Conservation (phyloP, 257 asterid species). For the Lavandula angustifolia region DNA sequence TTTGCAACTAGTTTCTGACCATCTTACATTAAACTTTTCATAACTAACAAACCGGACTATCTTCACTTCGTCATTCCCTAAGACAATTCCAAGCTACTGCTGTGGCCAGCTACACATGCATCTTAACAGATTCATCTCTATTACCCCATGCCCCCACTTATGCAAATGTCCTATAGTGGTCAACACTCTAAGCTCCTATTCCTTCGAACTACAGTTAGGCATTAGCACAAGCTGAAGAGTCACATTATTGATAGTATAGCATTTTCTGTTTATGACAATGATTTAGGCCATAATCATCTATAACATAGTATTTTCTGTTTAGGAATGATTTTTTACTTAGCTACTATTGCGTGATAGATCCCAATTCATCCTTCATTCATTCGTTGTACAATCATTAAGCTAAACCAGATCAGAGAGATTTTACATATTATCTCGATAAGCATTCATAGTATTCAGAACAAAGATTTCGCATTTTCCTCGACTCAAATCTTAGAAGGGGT, state of each 20-base stretch:
- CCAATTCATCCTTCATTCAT: background rate
- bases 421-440: background rate
- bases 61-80: background rate
- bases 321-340: no score
- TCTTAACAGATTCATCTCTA: background rate
- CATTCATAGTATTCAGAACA: background rate
- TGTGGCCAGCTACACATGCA: background rate
- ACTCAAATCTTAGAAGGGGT: slow-evolving; percentile 4
- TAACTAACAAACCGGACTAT: background rate
- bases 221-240: background rate
- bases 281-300: no score
- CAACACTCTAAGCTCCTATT: background rate
- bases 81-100: background rate
- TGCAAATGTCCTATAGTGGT: background rate
- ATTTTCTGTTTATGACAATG: no score
- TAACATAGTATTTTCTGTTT: no score
- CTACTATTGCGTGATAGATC: background rate
- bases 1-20: background rate
- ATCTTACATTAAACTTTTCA: background rate
- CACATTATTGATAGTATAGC: no score
- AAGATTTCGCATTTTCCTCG: slow-evolving; percentile 4
- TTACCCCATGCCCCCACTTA: background rate
- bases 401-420: slow-evolving; percentile 4
- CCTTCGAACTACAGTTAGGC: background rate
- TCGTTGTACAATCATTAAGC: slow-evolving; percentile 1